Conservation (phyloP, 2,329 filamentous ascomycete species). For the Fusarium ambrosium region DNA sequence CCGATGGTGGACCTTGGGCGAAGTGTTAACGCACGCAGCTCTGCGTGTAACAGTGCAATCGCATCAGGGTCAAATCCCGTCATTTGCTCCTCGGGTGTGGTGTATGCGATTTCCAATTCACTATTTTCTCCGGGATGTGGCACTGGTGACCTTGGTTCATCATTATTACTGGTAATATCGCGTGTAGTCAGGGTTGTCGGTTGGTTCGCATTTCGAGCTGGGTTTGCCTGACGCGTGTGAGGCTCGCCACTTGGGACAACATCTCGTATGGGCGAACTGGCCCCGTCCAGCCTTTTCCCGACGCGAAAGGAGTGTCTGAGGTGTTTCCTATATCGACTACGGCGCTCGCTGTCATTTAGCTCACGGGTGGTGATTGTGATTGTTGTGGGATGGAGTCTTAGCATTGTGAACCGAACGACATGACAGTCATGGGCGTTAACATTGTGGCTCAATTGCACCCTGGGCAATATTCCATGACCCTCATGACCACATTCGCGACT, state of each 20-base stretch:
- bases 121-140: not conserved
- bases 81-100: not conserved
- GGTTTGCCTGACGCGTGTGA: not conserved
- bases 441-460: too few relatives aligned
- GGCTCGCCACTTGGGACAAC: not conserved
- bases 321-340: slow-evolving; percentile 38
- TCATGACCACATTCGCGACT: not conserved
- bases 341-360: slow-evolving; percentile 38
- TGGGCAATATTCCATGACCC: too few relatives aligned
- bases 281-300: not conserved
- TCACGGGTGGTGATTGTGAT: slow-evolving; percentile 34
- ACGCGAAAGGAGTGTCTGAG: slow-evolving; percentile 2
- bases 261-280: not conserved
- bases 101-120: not conserved
- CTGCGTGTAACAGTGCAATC: not conserved
- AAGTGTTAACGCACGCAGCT: not conserved
- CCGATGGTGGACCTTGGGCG: not conserved
- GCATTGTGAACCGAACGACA: slow-evolving; percentile 23
- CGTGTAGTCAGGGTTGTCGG: not conserved
- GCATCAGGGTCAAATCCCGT: not conserved
- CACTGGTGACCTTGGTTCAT: not conserved
- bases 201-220: slow-evolving; percentile 1
- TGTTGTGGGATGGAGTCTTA: slow-evolving; percentile 38
- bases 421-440: too few relatives aligned
- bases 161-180: not conserved